A percentile compares a stretch with the other conserved stretches of the same genome.
Evolutionary conservation across 2,329 filamentous ascomycete species (phyloP).

Genomic region (Aspergillus puulaauensis): DNA sequence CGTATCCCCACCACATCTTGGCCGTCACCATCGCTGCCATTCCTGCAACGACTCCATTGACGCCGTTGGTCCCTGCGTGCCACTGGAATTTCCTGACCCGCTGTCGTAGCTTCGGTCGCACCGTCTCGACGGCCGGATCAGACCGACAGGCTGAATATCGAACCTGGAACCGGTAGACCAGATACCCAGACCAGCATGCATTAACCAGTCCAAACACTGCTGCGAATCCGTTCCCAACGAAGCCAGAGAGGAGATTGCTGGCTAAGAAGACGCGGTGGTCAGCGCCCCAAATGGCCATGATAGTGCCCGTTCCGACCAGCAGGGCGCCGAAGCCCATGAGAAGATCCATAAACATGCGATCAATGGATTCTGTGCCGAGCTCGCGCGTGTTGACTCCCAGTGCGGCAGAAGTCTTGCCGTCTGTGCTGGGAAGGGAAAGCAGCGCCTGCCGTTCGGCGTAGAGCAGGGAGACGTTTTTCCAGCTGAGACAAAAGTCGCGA

Average conservation of each 20-base stretch:
- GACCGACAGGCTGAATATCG: conserved; percentile 35
- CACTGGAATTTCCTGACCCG: conserved; percentile 45
- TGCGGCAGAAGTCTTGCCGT: conserved; percentile 27
- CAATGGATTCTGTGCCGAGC: conserved; percentile 51
- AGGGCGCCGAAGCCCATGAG: conserved; percentile 52
- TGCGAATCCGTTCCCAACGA: conserved; percentile 54
- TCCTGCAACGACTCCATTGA: conserved; percentile 49
- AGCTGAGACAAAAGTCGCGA: conserved; percentile 45
- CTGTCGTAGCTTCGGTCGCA: conserved; percentile 31
- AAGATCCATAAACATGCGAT: conserved; percentile 53
- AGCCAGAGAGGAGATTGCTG: conserved; percentile 57
- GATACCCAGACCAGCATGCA: conserved; percentile 47
- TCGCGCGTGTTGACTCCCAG: conserved; percentile 51
- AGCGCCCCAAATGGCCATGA: conserved; percentile 55
- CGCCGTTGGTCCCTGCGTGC: conserved; percentile 48
- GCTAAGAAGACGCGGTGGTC: conserved; percentile 44
- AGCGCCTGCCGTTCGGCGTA: conserved; percentile 42
- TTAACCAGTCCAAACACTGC: conserved; percentile 53
- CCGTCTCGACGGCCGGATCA: conserved; percentile 12
- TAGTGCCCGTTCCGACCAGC: conserved; percentile 52
- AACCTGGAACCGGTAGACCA: conserved; percentile 42
- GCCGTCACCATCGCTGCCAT: conserved; percentile 53
- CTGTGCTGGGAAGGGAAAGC: conserved; percentile 3
- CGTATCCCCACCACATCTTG: conserved; percentile 54
- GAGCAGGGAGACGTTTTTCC: conserved; percentile 49